Base-by-base conservation (phyloP, 2,329 filamentous ascomycete species). In the Xylaria sp. region DNA sequence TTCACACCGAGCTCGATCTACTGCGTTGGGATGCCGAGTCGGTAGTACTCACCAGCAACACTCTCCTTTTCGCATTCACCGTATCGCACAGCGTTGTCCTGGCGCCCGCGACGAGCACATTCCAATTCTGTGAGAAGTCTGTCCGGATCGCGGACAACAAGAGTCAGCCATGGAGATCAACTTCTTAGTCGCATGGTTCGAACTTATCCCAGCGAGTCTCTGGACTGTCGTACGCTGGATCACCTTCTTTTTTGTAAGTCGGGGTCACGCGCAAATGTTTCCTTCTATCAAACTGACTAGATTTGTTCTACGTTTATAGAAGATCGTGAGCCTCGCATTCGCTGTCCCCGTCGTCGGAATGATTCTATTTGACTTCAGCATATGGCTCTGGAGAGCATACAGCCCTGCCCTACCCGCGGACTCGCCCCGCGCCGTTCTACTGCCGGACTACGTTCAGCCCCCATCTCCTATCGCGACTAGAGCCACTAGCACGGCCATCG, bases 381-480 rank as follows among this genome's bases (percentile, higher is more conserved):
- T 84, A 35, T 84, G 81, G 80, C 63, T 80, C 47, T 84, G 79
- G 76, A 76, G 82, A 65, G 73, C 78, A 59, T 64, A 66, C 56
- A 67, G 44, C 61, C 72, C 58, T 57, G 62, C 58, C 44, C 57
- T 65, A 47, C 63, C 55, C 46, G 61, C 54, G 44, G 65, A 69
- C 11, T 58, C 65, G 30, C 55, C 61, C 37, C 66, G 60, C 53
- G 60, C 67, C 6, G 65, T 61, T 18, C 69, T 61, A 52, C 61
- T 64, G 30, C 63, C 65, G 34, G 59, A 60, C 46, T 55, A 52
- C 53, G 60, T 59, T 53, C 63, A 65, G 55, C 53, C 58, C 5
- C 59, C 54, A 53, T 19, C 57, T 9, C 39, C 62, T 9, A 47
- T 2, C 37, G n/a, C 60, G 13, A 30, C 46, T 7, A 35, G 39